phyloP scores from a whole-genome alignment of 2,329 filamentous ascomycete species.

The Alternaria sp. region DNA sequence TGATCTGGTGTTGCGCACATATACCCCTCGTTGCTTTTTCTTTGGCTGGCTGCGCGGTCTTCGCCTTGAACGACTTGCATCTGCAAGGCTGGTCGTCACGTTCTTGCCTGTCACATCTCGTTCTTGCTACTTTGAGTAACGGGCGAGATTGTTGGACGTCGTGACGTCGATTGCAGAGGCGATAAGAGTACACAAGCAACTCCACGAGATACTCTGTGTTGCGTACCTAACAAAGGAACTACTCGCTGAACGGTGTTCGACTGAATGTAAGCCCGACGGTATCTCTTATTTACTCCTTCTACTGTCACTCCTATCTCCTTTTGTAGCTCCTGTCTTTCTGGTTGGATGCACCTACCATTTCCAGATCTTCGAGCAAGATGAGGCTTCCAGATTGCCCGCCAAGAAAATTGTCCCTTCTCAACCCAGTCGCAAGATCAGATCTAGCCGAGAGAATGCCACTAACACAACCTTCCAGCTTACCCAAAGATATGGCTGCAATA shows the following conservation, averaged over 20 bases:
- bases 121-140: neutral
- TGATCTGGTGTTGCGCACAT: neutral
- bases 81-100: neutral
- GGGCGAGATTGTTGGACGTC: neutral
- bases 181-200: neutral
- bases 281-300: neutral
- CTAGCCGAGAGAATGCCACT: neutral
- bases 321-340: neutral
- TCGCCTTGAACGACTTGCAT: neutral
- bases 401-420: neutral
- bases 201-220: neutral
- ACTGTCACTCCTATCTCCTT: neutral
- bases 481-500: conserved; percentile 14
- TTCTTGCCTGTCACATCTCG: neutral
- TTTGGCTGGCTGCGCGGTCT: neutral
- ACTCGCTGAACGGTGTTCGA: neutral
- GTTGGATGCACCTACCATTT: neutral
- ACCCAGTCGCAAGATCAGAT: neutral
- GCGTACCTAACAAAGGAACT: neutral
- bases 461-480: conserved; percentile 1
- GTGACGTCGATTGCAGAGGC: neutral
- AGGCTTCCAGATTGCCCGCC: neutral
- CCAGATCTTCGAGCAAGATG: neutral
- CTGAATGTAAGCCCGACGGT: neutral
- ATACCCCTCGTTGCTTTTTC: conserved; percentile 9